Evolutionary conservation across 148 eudicot species (phyloP).

Genomic region (Agrostemma githago): DNA sequence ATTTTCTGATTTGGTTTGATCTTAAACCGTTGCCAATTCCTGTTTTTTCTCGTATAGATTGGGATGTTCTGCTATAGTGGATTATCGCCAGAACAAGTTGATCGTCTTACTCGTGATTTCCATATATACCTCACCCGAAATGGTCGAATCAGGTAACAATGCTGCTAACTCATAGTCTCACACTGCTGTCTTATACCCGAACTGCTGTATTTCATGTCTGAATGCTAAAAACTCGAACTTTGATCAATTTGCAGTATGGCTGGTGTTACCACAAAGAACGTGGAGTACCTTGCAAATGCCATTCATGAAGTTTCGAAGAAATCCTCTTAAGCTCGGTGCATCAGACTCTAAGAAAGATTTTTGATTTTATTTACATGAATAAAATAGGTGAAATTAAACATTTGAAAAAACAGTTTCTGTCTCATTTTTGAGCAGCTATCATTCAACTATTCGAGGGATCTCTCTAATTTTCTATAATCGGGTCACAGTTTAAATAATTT

Average conservation of each 20-base stretch:
- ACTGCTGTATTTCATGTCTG: too few species aligned
- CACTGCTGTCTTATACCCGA: too few species aligned
- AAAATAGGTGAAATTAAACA: background rate
- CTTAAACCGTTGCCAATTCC: background rate
- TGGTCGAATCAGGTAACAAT: conserved; percentile 82
- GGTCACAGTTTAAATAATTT: background rate
- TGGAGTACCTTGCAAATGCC: conserved; percentile 86
- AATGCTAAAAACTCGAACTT: too few species aligned
- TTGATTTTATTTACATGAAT: background rate
- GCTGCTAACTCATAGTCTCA: background rate
- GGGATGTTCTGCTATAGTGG: conserved; percentile 99
- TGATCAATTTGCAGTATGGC: conserved; percentile 69
- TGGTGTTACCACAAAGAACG: conserved; percentile 86
- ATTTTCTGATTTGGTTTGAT: background rate
- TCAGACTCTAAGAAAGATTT: background rate
- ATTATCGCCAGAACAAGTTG: conserved; percentile 92
- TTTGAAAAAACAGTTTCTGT: conserved; percentile 9
- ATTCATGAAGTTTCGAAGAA: conserved; percentile 87
- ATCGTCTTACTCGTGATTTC: conserved; percentile 74
- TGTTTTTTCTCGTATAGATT: conserved; percentile 47
- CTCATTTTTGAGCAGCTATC: background rate
- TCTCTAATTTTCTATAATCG: background rate
- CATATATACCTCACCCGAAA: conserved; percentile 93
- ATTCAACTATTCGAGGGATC: background rate
- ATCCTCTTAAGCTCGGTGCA: conserved; percentile 33